Conservation (phyloP, 257 asterid species). For the Leptodermis oblonga region DNA sequence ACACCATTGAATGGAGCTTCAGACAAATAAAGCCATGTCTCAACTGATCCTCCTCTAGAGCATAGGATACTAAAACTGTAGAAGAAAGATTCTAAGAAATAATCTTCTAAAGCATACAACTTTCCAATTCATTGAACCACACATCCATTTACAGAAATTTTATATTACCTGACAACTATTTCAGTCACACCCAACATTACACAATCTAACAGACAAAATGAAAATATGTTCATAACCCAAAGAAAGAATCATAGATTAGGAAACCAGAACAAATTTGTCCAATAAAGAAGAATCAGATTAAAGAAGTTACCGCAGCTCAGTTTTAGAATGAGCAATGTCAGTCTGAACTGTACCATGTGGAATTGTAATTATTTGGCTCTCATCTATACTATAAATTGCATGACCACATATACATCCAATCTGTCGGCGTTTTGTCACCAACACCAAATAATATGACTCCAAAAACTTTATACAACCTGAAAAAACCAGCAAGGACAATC, state of each 20-base stretch:
- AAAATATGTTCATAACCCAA: too few species aligned
- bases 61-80: neutral
- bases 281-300: constrained; percentile 1
- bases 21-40: neutral
- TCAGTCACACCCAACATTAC: neutral
- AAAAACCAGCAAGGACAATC: constrained; percentile 15
- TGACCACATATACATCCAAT: constrained; percentile 95
- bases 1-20: neutral
- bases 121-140: neutral
- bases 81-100: neutral
- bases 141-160: too few species aligned
- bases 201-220: too few species aligned
- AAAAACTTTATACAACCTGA: constrained; percentile 86
- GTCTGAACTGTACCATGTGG: constrained; percentile 94
- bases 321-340: constrained; percentile 96
- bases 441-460: constrained; percentile 89
- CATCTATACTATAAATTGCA: constrained; percentile 89
- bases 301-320: constrained; percentile 78
- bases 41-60: neutral
- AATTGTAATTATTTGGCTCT: constrained; percentile 87
- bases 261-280: neutral
- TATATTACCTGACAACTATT: neutral
- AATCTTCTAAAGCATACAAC: neutral
- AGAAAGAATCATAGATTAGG: neutral
- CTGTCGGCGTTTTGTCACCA: constrained; percentile 88